These are phyloP conservation scores for Hypoxylon trugodes DNA, from an alignment of 495 filamentous ascomycete genomes.

Conservation along the genomic window DNA sequence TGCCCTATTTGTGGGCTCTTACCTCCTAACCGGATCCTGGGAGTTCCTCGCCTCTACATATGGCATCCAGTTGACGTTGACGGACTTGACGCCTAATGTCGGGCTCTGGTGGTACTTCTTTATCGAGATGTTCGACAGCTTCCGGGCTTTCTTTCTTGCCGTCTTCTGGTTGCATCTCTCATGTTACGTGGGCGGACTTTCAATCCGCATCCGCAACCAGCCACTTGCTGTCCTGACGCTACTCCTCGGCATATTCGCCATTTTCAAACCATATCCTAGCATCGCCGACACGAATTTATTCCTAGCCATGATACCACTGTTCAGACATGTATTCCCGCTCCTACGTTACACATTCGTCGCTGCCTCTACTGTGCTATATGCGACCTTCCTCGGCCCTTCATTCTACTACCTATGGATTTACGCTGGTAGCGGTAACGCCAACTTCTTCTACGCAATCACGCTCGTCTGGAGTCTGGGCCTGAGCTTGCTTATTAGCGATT, in stretches of 20 bases:
- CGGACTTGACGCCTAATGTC: slow-evolving; percentile 92
- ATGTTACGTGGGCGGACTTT: slow-evolving; percentile 85
- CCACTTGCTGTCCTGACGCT: slow-evolving; percentile 85
- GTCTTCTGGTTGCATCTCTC: slow-evolving; percentile 97
- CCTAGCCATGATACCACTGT: slow-evolving; percentile 83
- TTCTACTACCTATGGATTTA: slow-evolving; percentile 99
- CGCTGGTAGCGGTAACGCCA: slow-evolving; percentile 95
- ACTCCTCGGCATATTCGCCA: slow-evolving; percentile 83
- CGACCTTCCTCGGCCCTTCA: slow-evolving; percentile 86
- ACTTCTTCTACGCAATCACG: slow-evolving; percentile 99
- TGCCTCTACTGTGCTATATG: slow-evolving; percentile 81
- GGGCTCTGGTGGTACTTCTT: slow-evolving; percentile 99
- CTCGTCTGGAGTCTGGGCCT: slow-evolving; percentile 94
- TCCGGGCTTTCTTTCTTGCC: slow-evolving; percentile 94
- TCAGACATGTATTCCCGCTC: slow-evolving; percentile 91
- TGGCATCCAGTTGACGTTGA: slow-evolving; percentile 87
- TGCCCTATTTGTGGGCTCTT: slow-evolving; percentile 73
- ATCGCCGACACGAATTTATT: slow-evolving; percentile 87
- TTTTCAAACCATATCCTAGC: slow-evolving; percentile 96
- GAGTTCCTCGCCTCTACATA: slow-evolving; percentile 90
- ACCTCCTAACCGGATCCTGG: slow-evolving; percentile 80
- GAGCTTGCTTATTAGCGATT: slow-evolving; percentile 79
- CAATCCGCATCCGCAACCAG: slow-evolving; percentile 79
- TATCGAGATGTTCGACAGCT: slow-evolving; percentile 99
- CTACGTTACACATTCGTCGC: slow-evolving; percentile 95